Evolutionary conservation across 2,329 filamentous ascomycete species (phyloP), one percentile per base, ranked within the genome.

Genomic region (Hypomyces rosellus): DNA sequence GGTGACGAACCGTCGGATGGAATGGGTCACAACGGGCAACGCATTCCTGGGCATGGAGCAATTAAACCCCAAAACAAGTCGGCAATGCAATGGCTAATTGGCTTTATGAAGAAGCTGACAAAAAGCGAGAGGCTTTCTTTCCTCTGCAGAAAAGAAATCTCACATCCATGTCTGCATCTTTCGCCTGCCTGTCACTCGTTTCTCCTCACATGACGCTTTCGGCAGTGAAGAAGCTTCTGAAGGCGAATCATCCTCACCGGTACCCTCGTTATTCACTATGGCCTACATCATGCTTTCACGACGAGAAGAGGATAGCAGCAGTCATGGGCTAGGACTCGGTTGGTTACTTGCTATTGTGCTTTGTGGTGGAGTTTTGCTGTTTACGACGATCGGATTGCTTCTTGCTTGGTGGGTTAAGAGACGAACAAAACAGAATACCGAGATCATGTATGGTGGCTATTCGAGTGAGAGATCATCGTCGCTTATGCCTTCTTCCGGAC

Each of bases 261-360:
- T 16, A 38, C 3, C 13, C 15, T 5, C 12, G 15, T 40, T 3
- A 9, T 44, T 30, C 33, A 48, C 8, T 30, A 48, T 52, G 41
- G 38, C 15, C 34, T 34, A 22, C 42, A 44, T 39, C 36, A 34
- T 34, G 37, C 46, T 38, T 46, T n/a, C 39, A 22, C 37, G 50
- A 34, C 44, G 46, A 13, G 42, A 49, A 20, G 43, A n/a, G 8
- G 49, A 51, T 15, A 34, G 34, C 7, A 20, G 18, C n/a, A 37
- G 34, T 4, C 41, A 55, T 11, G 59, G 59, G 7, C 54, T 71
- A 34, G 62, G 64, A 8, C 50, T 72, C 12, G 66, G 66, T n/a
- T 68, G 65, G 61, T 54, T 74, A 14, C 63, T 78, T 34, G 68
- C 68, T 48, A 73, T 80, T 48, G 71, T 71, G 12, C 55, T 81